A percentile compares a stretch with the other conserved stretches of the same genome.
phyloP scores from a whole-genome alignment of 1,139 yeast species.

The Pichia kudriavzevii region DNA sequence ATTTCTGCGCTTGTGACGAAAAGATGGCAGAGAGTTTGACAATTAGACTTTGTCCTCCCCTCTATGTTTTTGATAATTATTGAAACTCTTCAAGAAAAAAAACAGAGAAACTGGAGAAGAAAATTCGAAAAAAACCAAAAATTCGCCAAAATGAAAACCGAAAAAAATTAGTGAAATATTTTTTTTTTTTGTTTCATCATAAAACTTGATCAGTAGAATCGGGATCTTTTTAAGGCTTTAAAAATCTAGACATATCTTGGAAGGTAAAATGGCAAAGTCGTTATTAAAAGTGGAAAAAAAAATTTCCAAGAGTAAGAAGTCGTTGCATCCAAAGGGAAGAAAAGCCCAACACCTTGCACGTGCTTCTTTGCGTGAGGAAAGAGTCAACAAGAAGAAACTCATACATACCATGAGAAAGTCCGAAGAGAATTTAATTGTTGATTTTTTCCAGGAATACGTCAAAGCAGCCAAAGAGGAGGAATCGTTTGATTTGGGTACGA shows the following conservation, averaged over 20 bases:
- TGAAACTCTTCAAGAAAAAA: too few species aligned
- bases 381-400: constrained; percentile 51
- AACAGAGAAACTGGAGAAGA: too few species aligned
- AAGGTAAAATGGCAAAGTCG: constrained; percentile 37
- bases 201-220: not conserved
- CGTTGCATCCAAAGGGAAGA: constrained; percentile 81
- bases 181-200: constrained; percentile 1
- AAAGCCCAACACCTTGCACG: constrained; percentile 76
- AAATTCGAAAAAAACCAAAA: too few species aligned
- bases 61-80: too few species aligned
- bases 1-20: too few species aligned
- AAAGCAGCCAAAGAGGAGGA: constrained; percentile 29
- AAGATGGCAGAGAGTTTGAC: too few species aligned
- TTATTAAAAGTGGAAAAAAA: constrained; percentile 65
- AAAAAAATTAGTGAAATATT: too few species aligned
- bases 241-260: not conserved
- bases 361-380: constrained; percentile 78
- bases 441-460: constrained; percentile 59
- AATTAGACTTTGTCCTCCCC: too few species aligned
- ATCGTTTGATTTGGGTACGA: constrained; percentile 31
- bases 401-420: constrained; percentile 52
- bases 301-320: constrained; percentile 49
- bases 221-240: too few species aligned
- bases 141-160: too few species aligned
- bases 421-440: constrained; percentile 48